Base-by-base conservation (phyloP, 805 yeast genomes). In the Schizosaccharomyces octosporus region DNA sequence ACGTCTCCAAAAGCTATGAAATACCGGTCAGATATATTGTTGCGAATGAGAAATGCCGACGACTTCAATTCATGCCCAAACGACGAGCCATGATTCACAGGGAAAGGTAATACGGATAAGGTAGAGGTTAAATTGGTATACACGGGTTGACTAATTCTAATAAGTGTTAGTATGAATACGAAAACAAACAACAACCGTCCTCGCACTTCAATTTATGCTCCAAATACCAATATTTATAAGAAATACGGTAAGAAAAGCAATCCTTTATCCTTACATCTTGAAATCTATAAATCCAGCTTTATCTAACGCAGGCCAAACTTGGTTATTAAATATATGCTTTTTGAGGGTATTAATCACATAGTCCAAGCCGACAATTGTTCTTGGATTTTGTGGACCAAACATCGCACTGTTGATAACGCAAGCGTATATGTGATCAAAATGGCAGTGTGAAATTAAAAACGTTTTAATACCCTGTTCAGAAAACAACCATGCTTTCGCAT, bases 1-100 rank as follows among this genome's bases (percentile, higher is more conserved):
- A 86, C 79, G 68, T 88, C 97, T 0, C 97, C 97, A 75, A 87
- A 87, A 2, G 84, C 69, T 7, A 87, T 69, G 2, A 87, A 59
- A 27, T 74, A 72, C 7, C 73, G 65, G 13, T 71, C 66, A 0
- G 75, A 65, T 0, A 42, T 32, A 3, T 59, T 66, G 57, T 77
- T 74, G 7, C 73, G 69, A 43, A 87, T 67, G 29, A 87, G 72
- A 67, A 76, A 88, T 1, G 87, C 83, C 2, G 87, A 78, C 51
- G 82, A 76, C 71, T 76, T 65, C 70, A 65, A 64, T 7, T 64
- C 61, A 17, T 51, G 57, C 1, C 57, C 57, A 29, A 51, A 51
- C 11, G 36, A 24, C 13, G 36, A 51, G 0, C 78, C 78, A 64
- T 76, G 78, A 3, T 74, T 68, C 1, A 74, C 62, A 11, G 71